Evolutionary conservation across 192 early-diverging fungal genomes (phyloP).

Genomic region (Lobosporangium transversale): DNA sequence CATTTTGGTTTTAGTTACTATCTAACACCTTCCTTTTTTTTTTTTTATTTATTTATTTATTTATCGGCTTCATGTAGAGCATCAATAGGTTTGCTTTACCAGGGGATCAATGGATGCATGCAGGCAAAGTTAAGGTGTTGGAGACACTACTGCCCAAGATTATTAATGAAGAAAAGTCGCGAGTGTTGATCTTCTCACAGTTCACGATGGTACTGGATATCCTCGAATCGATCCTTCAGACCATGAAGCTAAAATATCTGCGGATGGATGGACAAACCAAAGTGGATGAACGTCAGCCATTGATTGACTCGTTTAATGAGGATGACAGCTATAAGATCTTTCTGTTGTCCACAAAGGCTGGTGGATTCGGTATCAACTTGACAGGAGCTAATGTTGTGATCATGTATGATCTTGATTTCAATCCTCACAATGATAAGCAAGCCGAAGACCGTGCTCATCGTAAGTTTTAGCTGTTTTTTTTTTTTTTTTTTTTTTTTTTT

Average conservation of each 20-base stretch:
- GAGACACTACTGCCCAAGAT: constrained; percentile 62
- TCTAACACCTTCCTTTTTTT: too few relatives aligned
- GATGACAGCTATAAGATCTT: constrained; percentile 66
- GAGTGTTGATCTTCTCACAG: constrained; percentile 85
- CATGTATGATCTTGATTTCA: constrained; percentile 84
- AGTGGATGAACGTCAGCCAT: constrained; percentile 71
- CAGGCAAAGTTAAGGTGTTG: constrained; percentile 79
- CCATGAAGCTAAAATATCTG: constrained; percentile 56
- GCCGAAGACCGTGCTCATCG: constrained; percentile 91
- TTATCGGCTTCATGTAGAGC: too few relatives aligned
- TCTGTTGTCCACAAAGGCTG: constrained; percentile 81
- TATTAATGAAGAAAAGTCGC: constrained; percentile 54
- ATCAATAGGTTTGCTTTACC: constrained; percentile 58
- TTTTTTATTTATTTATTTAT: constrained; percentile 14
- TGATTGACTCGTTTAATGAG: constrained; percentile 85
- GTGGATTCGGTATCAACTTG: constrained; percentile 85
- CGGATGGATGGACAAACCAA: constrained; percentile 78
- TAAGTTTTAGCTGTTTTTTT: constrained; percentile 31
- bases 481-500: neutral
- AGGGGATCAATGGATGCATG: constrained; percentile 71
- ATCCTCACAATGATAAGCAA: constrained; percentile 87
- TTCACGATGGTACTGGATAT: constrained; percentile 86
- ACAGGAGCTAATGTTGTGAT: constrained; percentile 82
- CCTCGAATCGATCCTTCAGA: constrained; percentile 73
- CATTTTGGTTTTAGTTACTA: too few relatives aligned